These are phyloP conservation scores for Teunomyces stri DNA, from an alignment of 805 yeast genomes.

Conservation along the genomic window DNA sequence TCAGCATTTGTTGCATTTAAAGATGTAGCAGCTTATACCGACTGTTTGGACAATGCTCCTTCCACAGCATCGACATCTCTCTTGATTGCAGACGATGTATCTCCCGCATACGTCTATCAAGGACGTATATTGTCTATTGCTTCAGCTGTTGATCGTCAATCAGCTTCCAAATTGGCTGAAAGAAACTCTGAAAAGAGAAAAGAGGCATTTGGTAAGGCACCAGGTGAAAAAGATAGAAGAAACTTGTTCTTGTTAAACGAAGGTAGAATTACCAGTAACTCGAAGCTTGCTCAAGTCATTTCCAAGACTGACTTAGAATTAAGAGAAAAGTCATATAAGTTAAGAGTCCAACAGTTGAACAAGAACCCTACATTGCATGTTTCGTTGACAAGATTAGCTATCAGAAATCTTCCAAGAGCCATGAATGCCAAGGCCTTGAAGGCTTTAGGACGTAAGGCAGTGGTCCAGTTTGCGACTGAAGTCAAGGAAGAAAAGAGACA, in stretches of 20 bases:
- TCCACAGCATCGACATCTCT: conserved; percentile 58
- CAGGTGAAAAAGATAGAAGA: conserved; percentile 78
- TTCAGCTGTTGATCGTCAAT: conserved; percentile 81
- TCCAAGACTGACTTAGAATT: conserved; percentile 75
- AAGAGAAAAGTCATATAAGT: conserved; percentile 80
- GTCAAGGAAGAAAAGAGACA: conserved; percentile 74
- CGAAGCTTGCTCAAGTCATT: conserved; percentile 71
- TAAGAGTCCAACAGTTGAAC: conserved; percentile 85
- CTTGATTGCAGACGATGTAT: conserved; percentile 88
- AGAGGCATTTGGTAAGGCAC: conserved; percentile 75
- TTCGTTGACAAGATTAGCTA: conserved; percentile 92
- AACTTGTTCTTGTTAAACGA: conserved; percentile 85
- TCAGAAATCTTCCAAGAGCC: conserved; percentile 90
- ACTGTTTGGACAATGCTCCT: conserved; percentile 80
- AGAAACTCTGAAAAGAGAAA: conserved; percentile 70
- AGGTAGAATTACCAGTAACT: conserved; percentile 82
- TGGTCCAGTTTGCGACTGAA: conserved; percentile 90
- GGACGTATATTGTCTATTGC: conserved; percentile 86
- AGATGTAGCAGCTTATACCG: conserved; percentile 56
- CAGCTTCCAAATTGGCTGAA: conserved; percentile 73
- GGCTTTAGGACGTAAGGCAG: conserved; percentile 90
- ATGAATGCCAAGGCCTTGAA: conserved; percentile 86
- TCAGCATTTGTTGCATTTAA: conserved; percentile 91
- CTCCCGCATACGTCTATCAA: conserved; percentile 84
- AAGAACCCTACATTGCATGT: conserved; percentile 89